Percentiles rank a stretch among this genome's conserved stretches.
Conservation (phyloP, 225 moss, liverwort and hornwort genomes). For the Marchantia paleacea region DNA sequence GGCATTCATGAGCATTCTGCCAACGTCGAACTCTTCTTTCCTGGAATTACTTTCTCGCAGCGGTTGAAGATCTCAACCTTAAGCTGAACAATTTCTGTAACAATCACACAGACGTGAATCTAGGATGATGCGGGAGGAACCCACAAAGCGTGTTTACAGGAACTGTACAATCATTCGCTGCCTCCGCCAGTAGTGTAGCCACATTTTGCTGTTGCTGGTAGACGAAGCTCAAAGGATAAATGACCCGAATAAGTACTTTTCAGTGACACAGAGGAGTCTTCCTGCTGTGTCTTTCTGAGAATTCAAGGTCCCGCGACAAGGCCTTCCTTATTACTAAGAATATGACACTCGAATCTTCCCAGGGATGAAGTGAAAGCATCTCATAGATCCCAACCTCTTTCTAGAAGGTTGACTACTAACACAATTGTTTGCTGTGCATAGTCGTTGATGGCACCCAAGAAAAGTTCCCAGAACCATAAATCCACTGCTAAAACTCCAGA, state of each 20-base stretch:
- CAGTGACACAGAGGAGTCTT: not conserved
- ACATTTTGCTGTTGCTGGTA: not conserved
- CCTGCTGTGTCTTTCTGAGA: not conserved
- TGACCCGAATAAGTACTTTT: constrained; percentile 5
- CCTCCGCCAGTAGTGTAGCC: not conserved
- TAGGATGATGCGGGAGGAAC: not conserved
- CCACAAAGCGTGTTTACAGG: not conserved
- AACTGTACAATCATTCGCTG: not conserved
- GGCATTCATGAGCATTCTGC: not conserved
- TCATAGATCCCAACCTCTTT: constrained; percentile 82
- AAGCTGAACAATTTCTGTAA: too few relatives aligned
- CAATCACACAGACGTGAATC: not conserved
- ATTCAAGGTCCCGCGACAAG: not conserved
- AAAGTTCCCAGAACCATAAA: constrained; percentile 96
- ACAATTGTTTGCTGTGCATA: constrained; percentile 60
- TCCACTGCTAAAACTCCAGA: constrained; percentile 78
- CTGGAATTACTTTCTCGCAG: not conserved
- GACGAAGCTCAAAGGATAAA: not conserved
- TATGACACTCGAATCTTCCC: not conserved
- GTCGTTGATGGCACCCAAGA: constrained; percentile 70
- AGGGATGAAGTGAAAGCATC: not conserved
- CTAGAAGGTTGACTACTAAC: constrained; percentile 66
- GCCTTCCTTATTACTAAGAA: not conserved
- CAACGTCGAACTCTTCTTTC: not conserved
- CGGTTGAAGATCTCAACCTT: too few relatives aligned